Evolutionary conservation across 768 basidiomycete genomes (phyloP).

Genomic region (Podaxis rugospora): DNA sequence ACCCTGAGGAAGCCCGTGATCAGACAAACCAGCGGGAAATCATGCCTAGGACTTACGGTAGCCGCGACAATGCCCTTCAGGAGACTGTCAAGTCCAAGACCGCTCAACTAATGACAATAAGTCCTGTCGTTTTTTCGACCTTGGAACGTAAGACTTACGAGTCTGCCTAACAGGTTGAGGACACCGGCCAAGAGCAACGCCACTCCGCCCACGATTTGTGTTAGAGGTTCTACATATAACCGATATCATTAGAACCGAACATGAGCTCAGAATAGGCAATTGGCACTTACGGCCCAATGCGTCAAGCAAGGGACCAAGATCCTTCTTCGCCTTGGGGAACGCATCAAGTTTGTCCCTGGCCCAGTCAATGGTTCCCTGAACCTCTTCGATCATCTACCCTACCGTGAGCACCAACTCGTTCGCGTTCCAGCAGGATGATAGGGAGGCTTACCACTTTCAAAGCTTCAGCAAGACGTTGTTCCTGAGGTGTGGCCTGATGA

Average conservation of each 20-base stretch:
- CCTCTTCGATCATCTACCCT: constrained; percentile 28
- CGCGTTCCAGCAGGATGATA: background rate
- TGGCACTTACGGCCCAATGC: constrained; percentile 28
- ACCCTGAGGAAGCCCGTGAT: constrained; percentile 16
- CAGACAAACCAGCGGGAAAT: background rate
- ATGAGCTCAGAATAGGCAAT: background rate
- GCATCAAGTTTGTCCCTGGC: constrained; percentile 30
- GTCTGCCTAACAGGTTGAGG: constrained; percentile 29
- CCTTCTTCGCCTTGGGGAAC: constrained; percentile 33
- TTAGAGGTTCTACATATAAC: constrained; percentile 25
- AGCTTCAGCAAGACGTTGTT: constrained; percentile 33
- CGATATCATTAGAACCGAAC: background rate
- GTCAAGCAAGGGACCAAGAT: constrained; percentile 33
- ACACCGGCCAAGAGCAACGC: constrained; percentile 31
- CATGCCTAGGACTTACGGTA: constrained; percentile 14
- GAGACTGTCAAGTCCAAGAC: constrained; percentile 28
- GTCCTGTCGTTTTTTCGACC: background rate
- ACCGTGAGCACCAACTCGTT: background rate
- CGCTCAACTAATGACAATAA: constrained; percentile 18
- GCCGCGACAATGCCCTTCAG: constrained; percentile 28
- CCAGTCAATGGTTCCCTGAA: constrained; percentile 35
- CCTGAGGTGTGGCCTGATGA: constrained; percentile 32
- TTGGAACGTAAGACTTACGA: constrained; percentile 10
- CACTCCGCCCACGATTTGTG: constrained; percentile 35
- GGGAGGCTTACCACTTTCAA: constrained; percentile 27